Base-by-base conservation (phyloP, 768 basidiomycete genomes). In the Tulasnella sp. region DNA sequence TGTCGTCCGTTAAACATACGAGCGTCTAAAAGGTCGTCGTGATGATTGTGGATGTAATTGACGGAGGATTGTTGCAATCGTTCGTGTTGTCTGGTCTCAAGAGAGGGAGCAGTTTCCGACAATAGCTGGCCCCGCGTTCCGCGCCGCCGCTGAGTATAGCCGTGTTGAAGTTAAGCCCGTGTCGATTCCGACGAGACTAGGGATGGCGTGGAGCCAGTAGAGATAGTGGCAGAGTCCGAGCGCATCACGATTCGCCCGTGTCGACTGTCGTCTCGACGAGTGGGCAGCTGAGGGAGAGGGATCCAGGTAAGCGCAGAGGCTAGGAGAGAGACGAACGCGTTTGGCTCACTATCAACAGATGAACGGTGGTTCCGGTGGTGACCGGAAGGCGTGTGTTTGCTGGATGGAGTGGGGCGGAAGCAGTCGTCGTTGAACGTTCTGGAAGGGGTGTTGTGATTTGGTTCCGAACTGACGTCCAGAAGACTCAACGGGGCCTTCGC, bases 331-430 rank as follows among this genome's bases (percentile, higher is more conserved):
- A 88, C 91, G 80, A 83, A 94, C 93, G 92, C 87, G 93, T 89
- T 88, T 94, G 93, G 84, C 93, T 93, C 93, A 94, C 93, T 83
- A 76, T 82, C 18, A 15, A 13, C 35, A 20, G 29, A 15, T 23
- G 29, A 3, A 4, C 11, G 1, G 4, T 44, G 0, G 16, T 13
- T 44, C 15, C 16, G 16, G 15, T 4, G 44, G 15, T 6, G 35
- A 35, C 51, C 15, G n/a, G 10, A 51, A n/a, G n/a, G n/a, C 5
- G 51, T 6, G 44, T 44, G 44, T 2, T 44, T 44, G 16, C 7
- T 51, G 51, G 23, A 1, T 51, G 23, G 51, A 3, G 44, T 6
- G 51, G 51, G 51, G 51, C 5, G 20, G 5, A 5, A 7, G 44
- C 2, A 44, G 44, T 51, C 23, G n/a, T n/a, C n/a, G 51, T 13